Evolutionary conservation across 2,329 filamentous ascomycete genomes (phyloP).

Genomic region (Didymella keratinophila): DNA sequence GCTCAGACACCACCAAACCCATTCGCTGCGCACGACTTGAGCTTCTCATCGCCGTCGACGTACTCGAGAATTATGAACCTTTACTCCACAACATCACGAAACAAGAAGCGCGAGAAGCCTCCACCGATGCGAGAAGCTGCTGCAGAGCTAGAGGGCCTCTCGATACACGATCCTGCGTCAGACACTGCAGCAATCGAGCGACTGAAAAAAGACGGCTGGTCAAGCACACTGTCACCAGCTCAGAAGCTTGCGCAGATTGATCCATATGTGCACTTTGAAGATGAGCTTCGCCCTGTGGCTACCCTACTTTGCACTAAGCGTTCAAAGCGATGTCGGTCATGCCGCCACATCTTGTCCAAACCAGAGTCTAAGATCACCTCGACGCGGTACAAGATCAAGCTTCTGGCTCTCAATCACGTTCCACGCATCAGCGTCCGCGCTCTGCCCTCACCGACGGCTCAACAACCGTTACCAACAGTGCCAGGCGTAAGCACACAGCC

Average conservation of each 20-base stretch:
- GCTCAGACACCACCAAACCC: conserved; percentile 60
- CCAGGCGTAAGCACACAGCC: conserved; percentile 33
- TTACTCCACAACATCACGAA: conserved; percentile 69
- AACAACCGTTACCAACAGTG: conserved; percentile 55
- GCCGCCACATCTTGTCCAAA: conserved; percentile 93
- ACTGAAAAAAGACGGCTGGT: conserved; percentile 68
- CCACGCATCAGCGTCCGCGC: conserved; percentile 79
- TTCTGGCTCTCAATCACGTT: conserved; percentile 85
- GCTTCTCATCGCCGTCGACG: conserved; percentile 78
- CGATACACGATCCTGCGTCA: conserved; percentile 64
- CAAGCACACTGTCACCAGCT: conserved; percentile 64
- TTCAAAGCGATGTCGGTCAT: conserved; percentile 89
- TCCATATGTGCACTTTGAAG: conserved; percentile 67
- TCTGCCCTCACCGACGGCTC: conserved; percentile 57
- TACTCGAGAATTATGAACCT: conserved; percentile 90
- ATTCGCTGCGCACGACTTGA: conserved; percentile 54
- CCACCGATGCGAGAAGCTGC: conserved; percentile 83
- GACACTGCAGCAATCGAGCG: conserved; percentile 67
- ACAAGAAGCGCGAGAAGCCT: conserved; percentile 68
- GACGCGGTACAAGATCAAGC: conserved; percentile 89
- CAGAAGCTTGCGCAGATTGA: conserved; percentile 62
- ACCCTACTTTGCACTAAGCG: conserved; percentile 88
- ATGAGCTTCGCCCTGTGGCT: conserved; percentile 81
- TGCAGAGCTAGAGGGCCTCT: conserved; percentile 74
- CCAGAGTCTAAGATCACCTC: conserved; percentile 90